Conservation (phyloP, 31 red algal species). For the Endocladia muricata region DNA sequence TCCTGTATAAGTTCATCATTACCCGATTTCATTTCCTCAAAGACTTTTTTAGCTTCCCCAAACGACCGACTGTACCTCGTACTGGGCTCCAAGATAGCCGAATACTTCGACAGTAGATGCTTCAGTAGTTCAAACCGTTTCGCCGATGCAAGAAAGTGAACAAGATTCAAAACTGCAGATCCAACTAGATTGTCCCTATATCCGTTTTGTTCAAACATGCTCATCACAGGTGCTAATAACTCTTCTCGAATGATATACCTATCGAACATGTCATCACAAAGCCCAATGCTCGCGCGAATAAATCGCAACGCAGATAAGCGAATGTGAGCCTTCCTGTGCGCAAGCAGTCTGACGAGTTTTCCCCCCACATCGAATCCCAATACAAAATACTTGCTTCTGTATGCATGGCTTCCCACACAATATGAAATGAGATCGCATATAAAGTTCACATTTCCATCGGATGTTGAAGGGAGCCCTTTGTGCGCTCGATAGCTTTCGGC, state of each 20-base stretch:
- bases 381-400: conserved; percentile 58
- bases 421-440: conserved; percentile 67
- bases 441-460: conserved; percentile 26
- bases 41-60: conserved; percentile 14
- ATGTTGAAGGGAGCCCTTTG: neutral
- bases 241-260: conserved; percentile 36
- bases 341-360: conserved; percentile 31
- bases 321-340: conserved; percentile 26
- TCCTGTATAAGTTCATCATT: neutral
- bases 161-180: conserved; percentile 58
- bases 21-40: conserved; percentile 23
- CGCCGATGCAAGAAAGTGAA: conserved; percentile 12
- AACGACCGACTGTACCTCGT: conserved; percentile 31
- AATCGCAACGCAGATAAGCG: conserved; percentile 54
- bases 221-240: conserved; percentile 33
- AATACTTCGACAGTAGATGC: conserved; percentile 32
- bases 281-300: conserved; percentile 52
- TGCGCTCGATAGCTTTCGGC: neutral
- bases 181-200: conserved; percentile 46
- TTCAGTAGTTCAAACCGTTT: conserved; percentile 31
- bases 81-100: conserved; percentile 22
- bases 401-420: conserved; percentile 51
- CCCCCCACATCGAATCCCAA: conserved; percentile 45
- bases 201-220: conserved; percentile 41
- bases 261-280: conserved; percentile 43